These are phyloP conservation scores for Grosmannia clavigera DNA, from an alignment of 2,329 filamentous ascomycete genomes.

Conservation along the genomic window DNA sequence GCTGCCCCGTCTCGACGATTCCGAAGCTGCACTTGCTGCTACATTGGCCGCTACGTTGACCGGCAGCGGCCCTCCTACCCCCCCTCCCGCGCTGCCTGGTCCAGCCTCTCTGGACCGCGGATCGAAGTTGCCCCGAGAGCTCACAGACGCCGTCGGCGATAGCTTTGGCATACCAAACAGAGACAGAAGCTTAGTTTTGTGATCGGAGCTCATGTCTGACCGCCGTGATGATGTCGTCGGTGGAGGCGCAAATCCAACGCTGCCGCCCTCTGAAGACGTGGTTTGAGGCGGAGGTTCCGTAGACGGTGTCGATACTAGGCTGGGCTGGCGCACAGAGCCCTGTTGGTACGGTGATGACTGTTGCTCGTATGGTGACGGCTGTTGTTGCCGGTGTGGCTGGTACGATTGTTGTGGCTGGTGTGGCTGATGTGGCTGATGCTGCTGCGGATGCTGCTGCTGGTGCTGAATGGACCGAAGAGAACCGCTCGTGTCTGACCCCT, in stretches of 20 bases:
- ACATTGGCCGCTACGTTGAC: background rate
- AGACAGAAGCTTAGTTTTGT: slow-evolving; percentile 40
- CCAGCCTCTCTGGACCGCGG: background rate
- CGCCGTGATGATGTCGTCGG: background rate
- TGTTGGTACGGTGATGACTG: background rate
- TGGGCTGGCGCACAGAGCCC: background rate
- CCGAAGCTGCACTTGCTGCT: slow-evolving; percentile 4
- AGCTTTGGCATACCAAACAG: slow-evolving; percentile 43
- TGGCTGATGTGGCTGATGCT: background rate
- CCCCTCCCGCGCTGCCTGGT: background rate
- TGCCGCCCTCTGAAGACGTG: background rate
- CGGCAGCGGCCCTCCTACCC: background rate
- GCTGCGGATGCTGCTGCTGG: background rate
- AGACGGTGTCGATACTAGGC: background rate
- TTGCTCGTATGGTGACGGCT: background rate
- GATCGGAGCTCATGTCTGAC: slow-evolving; percentile 26
- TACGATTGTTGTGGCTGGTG: background rate
- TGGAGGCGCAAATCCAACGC: background rate
- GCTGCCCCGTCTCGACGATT: slow-evolving; percentile 29
- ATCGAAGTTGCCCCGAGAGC: slow-evolving; percentile 5
- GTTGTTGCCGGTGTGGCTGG: background rate
- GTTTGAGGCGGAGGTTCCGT: background rate
- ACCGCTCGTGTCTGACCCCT: slow-evolving; percentile 8
- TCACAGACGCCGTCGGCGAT: slow-evolving; percentile 8
- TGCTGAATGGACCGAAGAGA: background rate